Percentiles rank a stretch among this genome's conserved stretches.
Evolutionary conservation across 2,329 filamentous ascomycete species (phyloP).

Genomic region (Trichoderma breve): DNA sequence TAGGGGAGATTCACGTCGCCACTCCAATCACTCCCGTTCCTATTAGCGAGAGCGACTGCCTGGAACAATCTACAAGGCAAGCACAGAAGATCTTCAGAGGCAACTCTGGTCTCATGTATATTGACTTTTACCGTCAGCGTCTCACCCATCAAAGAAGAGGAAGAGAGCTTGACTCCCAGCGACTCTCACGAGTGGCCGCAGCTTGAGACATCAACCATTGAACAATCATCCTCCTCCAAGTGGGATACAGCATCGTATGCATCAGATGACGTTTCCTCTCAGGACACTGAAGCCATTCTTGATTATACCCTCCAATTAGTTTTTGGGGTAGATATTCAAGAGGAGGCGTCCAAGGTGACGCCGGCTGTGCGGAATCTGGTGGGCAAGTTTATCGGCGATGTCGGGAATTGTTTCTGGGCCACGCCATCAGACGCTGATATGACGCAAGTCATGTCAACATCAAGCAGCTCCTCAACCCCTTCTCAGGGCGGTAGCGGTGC

Average conservation of each 20-base stretch:
- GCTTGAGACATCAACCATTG: slow-evolving; percentile 6
- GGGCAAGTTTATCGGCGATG: slow-evolving; percentile 34
- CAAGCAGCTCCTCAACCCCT: slow-evolving; percentile 33
- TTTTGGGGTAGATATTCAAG: slow-evolving; percentile 39
- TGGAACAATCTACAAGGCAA: slow-evolving; percentile 16
- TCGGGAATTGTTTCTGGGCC: slow-evolving; percentile 36
- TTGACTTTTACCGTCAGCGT: slow-evolving; percentile 18
- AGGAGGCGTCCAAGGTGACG: slow-evolving; percentile 34
- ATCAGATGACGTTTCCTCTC: slow-evolving; percentile 33
- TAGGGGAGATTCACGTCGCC: slow-evolving; percentile 18
- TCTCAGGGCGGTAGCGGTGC: slow-evolving; percentile 31
- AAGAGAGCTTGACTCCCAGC: slow-evolving; percentile 18
- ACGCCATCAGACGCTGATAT: slow-evolving; percentile 30
- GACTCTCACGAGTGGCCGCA: slow-evolving; percentile 22
- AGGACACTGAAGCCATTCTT: slow-evolving; percentile 37
- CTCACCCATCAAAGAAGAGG: slow-evolving; percentile 21
- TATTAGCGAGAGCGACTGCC: not conserved
- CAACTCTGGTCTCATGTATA: slow-evolving; percentile 2
- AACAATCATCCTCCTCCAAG: slow-evolving; percentile 1
- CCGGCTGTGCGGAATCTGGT: slow-evolving; percentile 33
- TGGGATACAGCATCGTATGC: slow-evolving; percentile 27
- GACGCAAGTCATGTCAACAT: slow-evolving; percentile 33
- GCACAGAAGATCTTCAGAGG: slow-evolving; percentile 1
- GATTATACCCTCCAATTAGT: slow-evolving; percentile 38
- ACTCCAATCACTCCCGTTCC: slow-evolving; percentile 17